These are phyloP conservation scores for Penstemon eatonii DNA, from an alignment of 257 asterid genomes.

Conservation along the genomic window DNA sequence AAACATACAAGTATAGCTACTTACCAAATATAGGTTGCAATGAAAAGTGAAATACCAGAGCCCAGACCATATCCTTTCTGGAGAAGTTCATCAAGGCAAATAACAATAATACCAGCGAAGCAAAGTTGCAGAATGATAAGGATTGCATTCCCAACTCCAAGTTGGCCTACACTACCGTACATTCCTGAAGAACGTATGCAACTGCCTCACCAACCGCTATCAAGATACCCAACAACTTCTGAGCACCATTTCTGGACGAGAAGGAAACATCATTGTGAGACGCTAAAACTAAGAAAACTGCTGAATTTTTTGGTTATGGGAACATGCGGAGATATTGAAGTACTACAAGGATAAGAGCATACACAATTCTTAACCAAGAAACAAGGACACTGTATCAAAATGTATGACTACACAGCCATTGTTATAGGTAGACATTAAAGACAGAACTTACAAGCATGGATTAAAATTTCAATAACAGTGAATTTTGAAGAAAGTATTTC, in stretches of 20 bases:
- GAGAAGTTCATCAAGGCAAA: slow-evolving; percentile 58
- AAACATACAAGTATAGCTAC: neutral
- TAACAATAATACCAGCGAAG: slow-evolving; percentile 68
- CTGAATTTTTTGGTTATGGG: too few relatives aligned
- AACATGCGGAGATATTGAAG: too few relatives aligned
- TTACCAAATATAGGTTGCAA: slow-evolving; percentile 69
- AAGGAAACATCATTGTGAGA: neutral
- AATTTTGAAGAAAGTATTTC: too few relatives aligned
- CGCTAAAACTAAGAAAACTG: too few relatives aligned
- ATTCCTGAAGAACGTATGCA: slow-evolving; percentile 34
- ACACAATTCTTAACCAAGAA: too few relatives aligned
- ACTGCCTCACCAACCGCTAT: slow-evolving; percentile 33
- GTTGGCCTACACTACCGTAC: slow-evolving; percentile 34
- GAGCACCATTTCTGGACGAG: slow-evolving; percentile 25
- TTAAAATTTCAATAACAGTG: too few relatives aligned
- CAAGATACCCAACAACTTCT: slow-evolving; percentile 31
- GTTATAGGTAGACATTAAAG: too few relatives aligned
- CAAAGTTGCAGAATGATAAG: slow-evolving; percentile 59
- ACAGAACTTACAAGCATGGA: too few relatives aligned
- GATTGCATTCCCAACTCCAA: slow-evolving; percentile 64
- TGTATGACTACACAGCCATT: too few relatives aligned
- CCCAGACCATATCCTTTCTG: slow-evolving; percentile 63
- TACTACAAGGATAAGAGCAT: too few relatives aligned
- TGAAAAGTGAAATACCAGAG: slow-evolving; percentile 63
- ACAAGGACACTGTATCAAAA: too few relatives aligned